Evolutionary conservation across 2,329 filamentous ascomycete species (phyloP), one percentile per base, ranked within the genome.

Genomic region (Alternaria novae-zelandiae): DNA sequence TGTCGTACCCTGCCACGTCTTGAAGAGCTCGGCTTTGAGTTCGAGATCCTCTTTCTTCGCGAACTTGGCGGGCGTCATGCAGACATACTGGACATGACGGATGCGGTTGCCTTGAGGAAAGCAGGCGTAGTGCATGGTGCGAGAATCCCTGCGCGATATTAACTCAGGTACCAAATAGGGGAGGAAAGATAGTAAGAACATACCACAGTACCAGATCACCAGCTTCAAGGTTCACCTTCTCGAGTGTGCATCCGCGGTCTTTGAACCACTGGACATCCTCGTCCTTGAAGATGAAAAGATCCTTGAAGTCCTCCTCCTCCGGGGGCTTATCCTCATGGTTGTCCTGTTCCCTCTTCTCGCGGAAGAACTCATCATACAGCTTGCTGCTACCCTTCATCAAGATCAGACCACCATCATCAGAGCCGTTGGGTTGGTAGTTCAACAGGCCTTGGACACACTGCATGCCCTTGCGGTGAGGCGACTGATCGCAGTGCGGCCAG

Each of bases 331-430:
- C 66, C 26, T 69, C 65, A 11, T 70, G 68, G 12, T 65, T 46
- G 13, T 56, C 58, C 7, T 60, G 51, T 8, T 67, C 67, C 28
- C 59, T 49, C 54, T 55, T 59, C 50, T 69, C 67, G 11, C 36
- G 26, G 68, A 84, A 85, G 77, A 83, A 85, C 64, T 83, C 74
- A 47, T 84, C 78, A 49, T 78, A 80, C 1, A 84, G 73, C 46
- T 80, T 80, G 9, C 76, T 67, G 6, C 79, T 81, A 5, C 83
- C 83, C 28, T 81, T 80, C 76, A 84, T 81, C 6, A 84, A 66
- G 36, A 85, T 78, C 9, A 86, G 66, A 2, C 83, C 83, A 15
- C 83, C 83, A 57, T 86, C 84, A 3, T 83, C 75, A 1, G 2
- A 78, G 78, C 83, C 83, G 44, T 82, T 82, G 2, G 82, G 83